phyloP scores from a whole-genome alignment of 176 grass and related monocot genomes.

The Triticum aestivum region IWGSC_CS_RefSeq_v2.1 NC_057806.1:4195353-4195852 shows the following conservation, averaged over 20 bases:
- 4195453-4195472: too few species aligned
- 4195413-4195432: too few species aligned
- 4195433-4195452: too few species aligned
- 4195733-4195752: not conserved
- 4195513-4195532: not conserved
- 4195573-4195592: not conserved
- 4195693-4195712: not conserved
- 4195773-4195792: not conserved
- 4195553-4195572: not conserved
- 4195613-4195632: slow-evolving; percentile 8
- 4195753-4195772: not conserved
- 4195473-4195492: too few species aligned
- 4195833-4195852: not conserved
- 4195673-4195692: not conserved
- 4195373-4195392: too few species aligned
- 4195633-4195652: slow-evolving; percentile 8
- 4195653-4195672: slow-evolving; percentile 3
- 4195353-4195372: too few species aligned
- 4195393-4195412: too few species aligned
- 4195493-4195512: not conserved
- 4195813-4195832: not conserved
- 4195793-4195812: not conserved
- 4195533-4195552: not conserved
- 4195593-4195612: not conserved
- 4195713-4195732: not conserved